Conservation (phyloP, 257 asterid species). For the Anisodus tanguticus region DNA sequence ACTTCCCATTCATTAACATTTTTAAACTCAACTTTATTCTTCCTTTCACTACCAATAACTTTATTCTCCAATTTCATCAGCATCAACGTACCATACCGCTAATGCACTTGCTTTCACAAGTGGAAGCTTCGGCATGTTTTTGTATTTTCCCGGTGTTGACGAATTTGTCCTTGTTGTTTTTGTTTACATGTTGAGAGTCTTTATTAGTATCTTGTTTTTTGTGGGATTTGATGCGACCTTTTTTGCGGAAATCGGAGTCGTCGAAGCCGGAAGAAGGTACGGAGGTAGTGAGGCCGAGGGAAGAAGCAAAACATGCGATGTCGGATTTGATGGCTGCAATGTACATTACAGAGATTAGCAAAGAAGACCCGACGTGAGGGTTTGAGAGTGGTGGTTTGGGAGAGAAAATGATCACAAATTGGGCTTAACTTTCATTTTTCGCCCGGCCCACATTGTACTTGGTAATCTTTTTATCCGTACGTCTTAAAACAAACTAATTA, state of each 20-base stretch:
- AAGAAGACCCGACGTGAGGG: neutral
- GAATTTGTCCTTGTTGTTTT: neutral
- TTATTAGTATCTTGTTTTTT: neutral
- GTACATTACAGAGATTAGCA: conserved; percentile 40
- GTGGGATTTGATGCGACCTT: conserved; percentile 52
- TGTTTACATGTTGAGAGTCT: neutral
- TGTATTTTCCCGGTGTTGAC: conserved; percentile 41
- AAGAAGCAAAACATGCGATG: conserved; percentile 80
- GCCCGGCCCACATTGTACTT: neutral
- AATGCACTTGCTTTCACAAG: conserved; percentile 60
- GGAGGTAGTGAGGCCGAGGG: conserved; percentile 68
- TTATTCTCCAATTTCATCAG: conserved; percentile 71
- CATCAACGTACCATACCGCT: conserved; percentile 72
- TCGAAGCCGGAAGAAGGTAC: conserved; percentile 70
- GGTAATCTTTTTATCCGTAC: neutral
- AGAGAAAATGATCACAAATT: neutral
- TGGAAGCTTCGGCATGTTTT: conserved; percentile 74
- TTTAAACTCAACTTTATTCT: conserved; percentile 51
- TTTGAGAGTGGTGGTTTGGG: neutral
- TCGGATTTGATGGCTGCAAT: conserved; percentile 58
- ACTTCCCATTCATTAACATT: conserved; percentile 66
- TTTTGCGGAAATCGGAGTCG: conserved; percentile 84
- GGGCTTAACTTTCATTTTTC: neutral
- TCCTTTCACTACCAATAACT: conserved; percentile 53
- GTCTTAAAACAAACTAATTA: too few relatives aligned